Conservation (phyloP, 2,329 filamentous ascomycete species). For the Metarhizium anisopliae region DNA sequence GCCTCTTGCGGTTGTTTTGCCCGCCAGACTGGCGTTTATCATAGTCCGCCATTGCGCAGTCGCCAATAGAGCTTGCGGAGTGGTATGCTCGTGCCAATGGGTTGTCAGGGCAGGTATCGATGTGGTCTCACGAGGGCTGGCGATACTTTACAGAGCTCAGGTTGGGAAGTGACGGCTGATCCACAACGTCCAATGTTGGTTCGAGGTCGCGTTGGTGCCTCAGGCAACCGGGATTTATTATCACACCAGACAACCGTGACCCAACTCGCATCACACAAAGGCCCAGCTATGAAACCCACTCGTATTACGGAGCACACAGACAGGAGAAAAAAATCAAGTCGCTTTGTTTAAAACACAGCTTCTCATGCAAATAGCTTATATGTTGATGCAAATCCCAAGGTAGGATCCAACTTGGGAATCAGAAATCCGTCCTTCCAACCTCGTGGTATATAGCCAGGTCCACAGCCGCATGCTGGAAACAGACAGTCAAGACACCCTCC, state of each 20-base stretch:
- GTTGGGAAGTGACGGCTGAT: background rate
- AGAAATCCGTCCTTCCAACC: background rate
- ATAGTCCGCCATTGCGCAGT: constrained; percentile 41
- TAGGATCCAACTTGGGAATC: background rate
- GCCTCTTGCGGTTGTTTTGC: constrained; percentile 62
- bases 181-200: background rate
- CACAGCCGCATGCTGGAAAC: background rate
- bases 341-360: too few species aligned
- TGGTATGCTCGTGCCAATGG: background rate
- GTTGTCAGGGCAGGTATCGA: background rate
- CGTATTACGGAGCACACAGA: too few species aligned
- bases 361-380: background rate
- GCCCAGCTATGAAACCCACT: too few species aligned
- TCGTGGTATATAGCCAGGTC: background rate
- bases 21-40: constrained; percentile 45
- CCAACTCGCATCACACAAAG: too few species aligned
- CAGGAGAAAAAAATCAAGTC: background rate
- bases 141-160: background rate
- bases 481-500: background rate
- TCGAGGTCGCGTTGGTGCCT: background rate
- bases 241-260: too few species aligned
- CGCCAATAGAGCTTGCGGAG: background rate
- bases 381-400: background rate
- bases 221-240: background rate
- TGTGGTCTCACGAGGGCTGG: background rate